These are phyloP conservation scores for Botryotinia globosa DNA, from an alignment of 2,329 filamentous ascomycete genomes.

Conservation along the genomic window DNA sequence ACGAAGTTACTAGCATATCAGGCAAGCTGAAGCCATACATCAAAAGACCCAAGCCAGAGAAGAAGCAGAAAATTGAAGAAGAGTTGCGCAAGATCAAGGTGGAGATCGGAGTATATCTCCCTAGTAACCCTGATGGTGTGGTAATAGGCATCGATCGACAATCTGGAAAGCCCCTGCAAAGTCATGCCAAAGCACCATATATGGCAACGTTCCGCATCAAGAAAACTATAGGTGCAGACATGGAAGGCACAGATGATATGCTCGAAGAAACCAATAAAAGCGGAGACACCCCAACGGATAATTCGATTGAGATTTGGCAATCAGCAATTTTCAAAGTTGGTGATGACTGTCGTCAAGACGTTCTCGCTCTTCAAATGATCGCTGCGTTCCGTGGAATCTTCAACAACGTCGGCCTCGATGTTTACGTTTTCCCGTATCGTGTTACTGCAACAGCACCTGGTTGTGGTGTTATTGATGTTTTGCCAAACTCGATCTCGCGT, in stretches of 20 bases:
- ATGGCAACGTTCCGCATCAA: conserved; percentile 99
- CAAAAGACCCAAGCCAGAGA: conserved; percentile 88
- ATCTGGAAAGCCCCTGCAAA: conserved; percentile 94
- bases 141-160: conserved; percentile 98
- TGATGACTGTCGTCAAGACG: conserved; percentile 96
- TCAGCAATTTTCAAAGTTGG: conserved; percentile 99
- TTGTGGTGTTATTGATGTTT: conserved; percentile 95
- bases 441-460: conserved; percentile 96
- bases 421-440: conserved; percentile 94
- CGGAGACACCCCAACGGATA: conserved; percentile 42
- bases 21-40: conserved; percentile 94
- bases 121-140: conserved; percentile 93
- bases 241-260: conserved; percentile 53
- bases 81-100: conserved; percentile 96
- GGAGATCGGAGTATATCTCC: conserved; percentile 94
- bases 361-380: conserved; percentile 96
- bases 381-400: conserved; percentile 97
- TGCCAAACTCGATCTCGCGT: conserved; percentile 95
- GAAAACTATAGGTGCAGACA: conserved; percentile 61
- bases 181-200: conserved; percentile 96
- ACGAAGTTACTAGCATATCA: conserved; percentile 91
- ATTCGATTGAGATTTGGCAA: conserved; percentile 93
- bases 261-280: conserved; percentile 47
- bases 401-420: conserved; percentile 88
- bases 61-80: conserved; percentile 99